Percentiles rank a stretch among this genome's conserved stretches.
Conservation (phyloP, 345 rosid species). For the Gossypium longicalyx region DNA sequence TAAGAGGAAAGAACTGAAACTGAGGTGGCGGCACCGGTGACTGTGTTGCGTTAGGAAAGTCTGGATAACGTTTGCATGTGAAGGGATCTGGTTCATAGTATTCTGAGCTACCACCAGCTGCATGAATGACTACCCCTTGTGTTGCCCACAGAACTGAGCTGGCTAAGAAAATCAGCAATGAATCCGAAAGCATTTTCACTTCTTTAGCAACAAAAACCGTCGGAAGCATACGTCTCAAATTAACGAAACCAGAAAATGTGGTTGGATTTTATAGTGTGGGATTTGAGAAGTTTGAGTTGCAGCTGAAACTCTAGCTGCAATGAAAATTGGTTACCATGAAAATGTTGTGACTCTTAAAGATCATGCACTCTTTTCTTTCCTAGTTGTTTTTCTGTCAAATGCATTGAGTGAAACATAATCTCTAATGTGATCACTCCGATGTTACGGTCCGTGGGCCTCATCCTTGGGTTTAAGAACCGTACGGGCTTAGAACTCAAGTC, state of each 20-base stretch:
- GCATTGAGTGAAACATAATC: background rate
- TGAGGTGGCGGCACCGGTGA: background rate
- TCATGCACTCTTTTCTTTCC: background rate
- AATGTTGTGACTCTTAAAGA: background rate
- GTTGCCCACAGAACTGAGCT: background rate
- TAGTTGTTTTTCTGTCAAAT: background rate
- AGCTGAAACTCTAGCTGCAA: background rate
- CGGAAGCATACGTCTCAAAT: background rate
- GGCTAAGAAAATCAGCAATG: background rate
- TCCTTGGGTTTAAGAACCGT: background rate
- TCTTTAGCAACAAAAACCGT: background rate
- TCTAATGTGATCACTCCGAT: background rate
- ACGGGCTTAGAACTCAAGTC: background rate
- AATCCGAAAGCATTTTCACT: background rate
- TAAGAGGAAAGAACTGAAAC: background rate
- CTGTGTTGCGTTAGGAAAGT: background rate
- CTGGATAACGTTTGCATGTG: background rate
- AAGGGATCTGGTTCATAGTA: background rate
- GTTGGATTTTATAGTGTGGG: background rate
- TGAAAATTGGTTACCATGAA: slow-evolving; percentile 8
- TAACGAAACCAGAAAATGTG: background rate
- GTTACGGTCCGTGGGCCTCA: background rate
- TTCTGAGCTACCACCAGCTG: background rate
- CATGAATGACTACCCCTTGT: background rate
- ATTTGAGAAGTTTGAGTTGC: background rate